A percentile compares a stretch with the other conserved stretches of the same genome.
Conservation (phyloP, 2,329 filamentous ascomycete species). For the Scedosporium dehoogii region DNA sequence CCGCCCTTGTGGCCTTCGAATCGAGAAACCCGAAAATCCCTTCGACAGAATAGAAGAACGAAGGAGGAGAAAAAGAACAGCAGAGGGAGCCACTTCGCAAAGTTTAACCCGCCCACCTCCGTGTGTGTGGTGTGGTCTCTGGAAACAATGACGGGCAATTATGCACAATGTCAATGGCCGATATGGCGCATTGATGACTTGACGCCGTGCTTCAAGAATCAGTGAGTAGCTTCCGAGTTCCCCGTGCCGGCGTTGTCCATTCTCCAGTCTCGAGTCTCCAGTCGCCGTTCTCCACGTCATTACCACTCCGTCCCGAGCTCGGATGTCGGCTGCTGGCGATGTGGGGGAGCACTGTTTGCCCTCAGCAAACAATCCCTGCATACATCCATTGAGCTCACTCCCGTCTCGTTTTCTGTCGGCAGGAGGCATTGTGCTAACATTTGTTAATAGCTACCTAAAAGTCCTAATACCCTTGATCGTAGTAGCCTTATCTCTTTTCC, state of each 20-base stretch:
- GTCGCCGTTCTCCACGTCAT: no score
- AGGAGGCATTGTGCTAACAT: constrained; percentile 4
- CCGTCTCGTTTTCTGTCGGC: background rate
- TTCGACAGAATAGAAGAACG: background rate
- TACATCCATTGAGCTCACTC: background rate
- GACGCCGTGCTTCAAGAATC: constrained; percentile 51
- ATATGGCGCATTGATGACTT: constrained; percentile 57
- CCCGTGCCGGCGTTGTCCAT: background rate
- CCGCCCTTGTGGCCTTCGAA: background rate
- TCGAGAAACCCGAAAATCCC: background rate
- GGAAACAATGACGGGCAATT: constrained; percentile 16
- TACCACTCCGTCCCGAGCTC: no score
- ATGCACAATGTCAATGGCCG: constrained; percentile 46
- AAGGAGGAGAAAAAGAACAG: background rate
- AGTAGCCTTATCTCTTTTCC: constrained; percentile 59
- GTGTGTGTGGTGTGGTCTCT: background rate
- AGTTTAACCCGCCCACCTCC: background rate
- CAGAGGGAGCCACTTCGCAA: background rate
- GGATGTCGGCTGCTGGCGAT: no score
- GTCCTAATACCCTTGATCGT: constrained; percentile 68
- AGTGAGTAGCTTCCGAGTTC: constrained; percentile 40
- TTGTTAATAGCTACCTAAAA: constrained; percentile 57
- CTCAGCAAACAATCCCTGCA: background rate
- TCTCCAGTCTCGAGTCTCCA: no score
- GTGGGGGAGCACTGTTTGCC: background rate